Evolutionary conservation across 2,329 filamentous ascomycete species (phyloP), one percentile per base, ranked within the genome.

Genomic region (Stachybotrys chartarum): DNA sequence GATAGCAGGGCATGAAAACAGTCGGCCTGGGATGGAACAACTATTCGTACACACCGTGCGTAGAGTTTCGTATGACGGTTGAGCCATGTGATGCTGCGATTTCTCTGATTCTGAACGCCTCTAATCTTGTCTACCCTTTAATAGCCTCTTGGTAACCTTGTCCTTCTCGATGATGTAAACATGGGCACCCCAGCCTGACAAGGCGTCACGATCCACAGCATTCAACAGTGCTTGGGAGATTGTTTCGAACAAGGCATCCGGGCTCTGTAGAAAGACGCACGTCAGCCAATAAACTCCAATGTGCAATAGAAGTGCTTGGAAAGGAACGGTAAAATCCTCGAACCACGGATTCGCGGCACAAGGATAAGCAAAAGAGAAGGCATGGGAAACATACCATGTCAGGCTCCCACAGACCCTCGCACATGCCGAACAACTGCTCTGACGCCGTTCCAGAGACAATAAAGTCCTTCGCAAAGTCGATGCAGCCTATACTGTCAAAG

Each of bases 161-260:
- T 96, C 92, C 84, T 99, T 99, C 81, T 97, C 94, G 73, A 99
- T 96, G 70, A 99, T 96, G 78, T 97, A 99, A 65, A 99, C 94
- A 70, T 99, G 91, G 45, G 94, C 94, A 71, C 94, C 94, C 94
- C 94, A 97, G 61, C 94, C 94, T 44, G 93, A 97, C 60, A 99
- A 81, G 54, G 94, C 94, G 75, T 99, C 94, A 77, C 94, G 84
- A 75, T 99, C 94, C 56, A 97, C 90, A 57, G 94, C 94, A 75
- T 95, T 97, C 64, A 99, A 82, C 58, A 99, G 82, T 53, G 93
- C 86, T 77, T 99, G 94, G 51, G 94, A 97, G 71, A 97, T 91
- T 60, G 94, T 99, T 79, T 99, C 94, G 76, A 99, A 99, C 53
- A 99, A 86, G 66, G 96, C 92, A 63, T 99, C 93, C 55, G 94